Percentiles rank a stretch among this genome's conserved stretches.
phyloP scores from a whole-genome alignment of 1,284 basidiomycete genomes.

The Microstroma glucosiphilum region DNA sequence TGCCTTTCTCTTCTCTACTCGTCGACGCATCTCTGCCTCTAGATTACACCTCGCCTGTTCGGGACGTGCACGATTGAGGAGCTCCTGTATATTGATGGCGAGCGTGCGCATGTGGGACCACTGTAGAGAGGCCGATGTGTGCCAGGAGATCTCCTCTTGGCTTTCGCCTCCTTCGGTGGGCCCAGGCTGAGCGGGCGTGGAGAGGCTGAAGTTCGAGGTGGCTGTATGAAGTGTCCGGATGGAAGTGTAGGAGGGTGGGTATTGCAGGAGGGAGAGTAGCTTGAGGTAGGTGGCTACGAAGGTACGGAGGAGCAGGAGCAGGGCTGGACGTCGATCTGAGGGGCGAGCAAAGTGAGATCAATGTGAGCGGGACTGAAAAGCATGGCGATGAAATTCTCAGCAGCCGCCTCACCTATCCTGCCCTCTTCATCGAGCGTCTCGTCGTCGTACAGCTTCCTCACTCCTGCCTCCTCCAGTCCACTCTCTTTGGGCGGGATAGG shows the following conservation, averaged over 20 bases:
- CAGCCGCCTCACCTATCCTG: neutral
- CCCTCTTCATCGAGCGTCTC: neutral
- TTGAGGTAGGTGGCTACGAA: constrained; percentile 21
- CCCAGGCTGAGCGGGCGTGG: neutral
- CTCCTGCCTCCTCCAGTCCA: constrained; percentile 5
- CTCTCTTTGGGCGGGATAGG: neutral
- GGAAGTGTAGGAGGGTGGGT: constrained; percentile 9
- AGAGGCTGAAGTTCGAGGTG: neutral
- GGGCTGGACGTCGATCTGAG: constrained; percentile 11
- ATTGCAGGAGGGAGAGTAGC: constrained; percentile 10
- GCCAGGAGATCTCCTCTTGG: neutral
- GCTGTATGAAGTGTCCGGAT: neutral
- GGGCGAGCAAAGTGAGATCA: neutral
- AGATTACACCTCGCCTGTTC: neutral
- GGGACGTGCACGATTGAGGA: neutral
- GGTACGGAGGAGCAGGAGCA: constrained; percentile 38
- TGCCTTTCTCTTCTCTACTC: neutral
- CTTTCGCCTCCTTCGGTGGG: neutral
- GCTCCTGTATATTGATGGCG: neutral
- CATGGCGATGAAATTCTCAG: neutral
- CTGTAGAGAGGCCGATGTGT: neutral
- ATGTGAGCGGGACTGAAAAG: neutral
- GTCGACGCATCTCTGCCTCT: neutral
- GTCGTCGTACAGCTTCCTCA: neutral
- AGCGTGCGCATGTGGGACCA: constrained; percentile 3